phyloP scores from a whole-genome alignment of 163 green algal genomes.

The Chlorella variabilis region DNA sequence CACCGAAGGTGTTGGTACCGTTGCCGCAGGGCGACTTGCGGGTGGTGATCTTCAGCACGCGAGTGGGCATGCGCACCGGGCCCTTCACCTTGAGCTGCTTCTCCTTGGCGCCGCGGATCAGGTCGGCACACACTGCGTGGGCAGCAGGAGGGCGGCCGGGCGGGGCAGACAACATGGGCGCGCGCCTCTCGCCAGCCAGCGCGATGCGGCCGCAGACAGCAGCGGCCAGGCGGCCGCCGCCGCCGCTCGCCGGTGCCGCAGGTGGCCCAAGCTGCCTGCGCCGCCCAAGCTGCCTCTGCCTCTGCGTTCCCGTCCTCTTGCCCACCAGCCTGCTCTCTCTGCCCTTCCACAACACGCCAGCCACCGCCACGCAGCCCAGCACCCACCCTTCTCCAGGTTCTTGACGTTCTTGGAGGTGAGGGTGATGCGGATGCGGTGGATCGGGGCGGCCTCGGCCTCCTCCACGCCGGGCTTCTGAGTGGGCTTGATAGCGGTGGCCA shows the following conservation, averaged over 20 bases:
- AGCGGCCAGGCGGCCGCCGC: no score
- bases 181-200: no score
- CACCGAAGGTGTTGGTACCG: slow-evolving; percentile 17
- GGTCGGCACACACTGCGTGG: slow-evolving; percentile 93
- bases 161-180: background rate
- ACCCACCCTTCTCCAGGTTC: slow-evolving; percentile 96
- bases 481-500: slow-evolving; percentile 76
- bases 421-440: slow-evolving; percentile 99
- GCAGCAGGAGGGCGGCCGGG: background rate
- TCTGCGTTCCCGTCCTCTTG: background rate
- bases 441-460: slow-evolving; percentile 72
- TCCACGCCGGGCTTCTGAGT: slow-evolving; percentile 82
- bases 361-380: background rate
- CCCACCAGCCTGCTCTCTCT: background rate
- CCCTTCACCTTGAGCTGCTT: slow-evolving; percentile 98
- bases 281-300: background rate
- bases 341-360: no score
- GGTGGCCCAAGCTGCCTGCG: no score
- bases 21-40: slow-evolving; percentile 99
- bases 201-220: no score
- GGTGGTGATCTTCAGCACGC: slow-evolving; percentile 96
- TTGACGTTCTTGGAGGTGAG: slow-evolving; percentile 97
- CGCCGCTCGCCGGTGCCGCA: no score
- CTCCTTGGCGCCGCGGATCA: slow-evolving; percentile 98
- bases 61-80: slow-evolving; percentile 98